Evolutionary conservation across 129 eudicot genomes (phyloP).

Genomic region (Arctium lappa): DNA sequence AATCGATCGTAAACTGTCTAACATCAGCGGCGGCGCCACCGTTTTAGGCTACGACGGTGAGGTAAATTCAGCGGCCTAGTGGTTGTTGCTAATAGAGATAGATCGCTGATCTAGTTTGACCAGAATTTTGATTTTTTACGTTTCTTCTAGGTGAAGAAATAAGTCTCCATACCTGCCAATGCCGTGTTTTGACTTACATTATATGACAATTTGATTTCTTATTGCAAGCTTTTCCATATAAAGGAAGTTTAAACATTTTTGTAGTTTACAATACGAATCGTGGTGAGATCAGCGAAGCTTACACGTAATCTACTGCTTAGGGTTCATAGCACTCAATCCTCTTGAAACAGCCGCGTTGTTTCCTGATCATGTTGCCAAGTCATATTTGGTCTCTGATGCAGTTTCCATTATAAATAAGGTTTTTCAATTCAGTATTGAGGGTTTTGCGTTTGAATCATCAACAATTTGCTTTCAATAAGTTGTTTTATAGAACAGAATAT

Average conservation of each 20-base stretch:
- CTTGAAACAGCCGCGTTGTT: conserved; percentile 13
- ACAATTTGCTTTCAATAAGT: not conserved
- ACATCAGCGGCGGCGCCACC: not conserved
- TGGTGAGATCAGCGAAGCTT: conserved; percentile 12
- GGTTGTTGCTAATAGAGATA: not conserved
- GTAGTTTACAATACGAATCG: not conserved
- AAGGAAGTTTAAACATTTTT: not conserved
- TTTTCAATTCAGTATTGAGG: not conserved
- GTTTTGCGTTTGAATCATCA: not conserved
- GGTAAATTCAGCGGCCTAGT: not conserved
- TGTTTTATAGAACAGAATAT: not conserved
- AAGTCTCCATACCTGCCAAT: not conserved
- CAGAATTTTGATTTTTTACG: not conserved
- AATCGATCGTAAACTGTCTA: not conserved
- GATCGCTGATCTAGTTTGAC: conserved; percentile 19
- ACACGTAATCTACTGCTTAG: not conserved
- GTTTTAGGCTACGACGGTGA: not conserved
- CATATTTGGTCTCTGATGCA: not conserved
- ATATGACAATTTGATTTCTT: not conserved
- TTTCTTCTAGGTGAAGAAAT: conserved; percentile 6
- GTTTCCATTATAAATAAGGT: not conserved
- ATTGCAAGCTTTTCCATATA: not conserved
- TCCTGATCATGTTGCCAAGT: conserved; percentile 3
- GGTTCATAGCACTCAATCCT: not conserved
- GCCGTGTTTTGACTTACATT: conserved; percentile 27